phyloP scores from a whole-genome alignment of 2,329 filamentous ascomycete genomes.

The Conoideocrella luteorostrata region DNA sequence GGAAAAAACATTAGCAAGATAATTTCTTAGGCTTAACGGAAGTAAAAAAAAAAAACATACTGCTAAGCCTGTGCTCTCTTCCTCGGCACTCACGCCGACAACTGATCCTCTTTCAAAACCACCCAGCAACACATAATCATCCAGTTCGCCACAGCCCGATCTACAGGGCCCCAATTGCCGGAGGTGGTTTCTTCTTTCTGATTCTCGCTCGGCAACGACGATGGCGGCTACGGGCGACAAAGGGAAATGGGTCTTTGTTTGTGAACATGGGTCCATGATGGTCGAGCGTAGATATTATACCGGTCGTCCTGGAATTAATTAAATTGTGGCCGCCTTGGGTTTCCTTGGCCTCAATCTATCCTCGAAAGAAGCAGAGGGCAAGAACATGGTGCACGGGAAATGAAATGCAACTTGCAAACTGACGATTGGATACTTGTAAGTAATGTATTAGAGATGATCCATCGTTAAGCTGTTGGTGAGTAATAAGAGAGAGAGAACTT shows the following conservation, averaged over 20 bases:
- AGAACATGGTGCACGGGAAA: too few relatives aligned
- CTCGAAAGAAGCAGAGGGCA: too few relatives aligned
- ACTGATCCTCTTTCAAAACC: constrained; percentile 46
- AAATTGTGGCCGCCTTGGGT: too few relatives aligned
- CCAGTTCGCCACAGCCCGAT: constrained; percentile 43
- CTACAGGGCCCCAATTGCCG: constrained; percentile 23
- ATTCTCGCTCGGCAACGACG: constrained; percentile 33
- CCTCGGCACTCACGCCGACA: constrained; percentile 48
- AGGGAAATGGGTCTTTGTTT: constrained; percentile 40
- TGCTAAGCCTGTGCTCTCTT: constrained; percentile 39
- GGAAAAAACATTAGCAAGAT: constrained; percentile 1
- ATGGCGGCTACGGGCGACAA: constrained; percentile 39
- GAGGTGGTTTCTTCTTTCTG: constrained; percentile 25
- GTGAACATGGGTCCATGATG: constrained; percentile 16
- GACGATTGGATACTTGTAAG: too few relatives aligned
- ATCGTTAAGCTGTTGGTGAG: too few relatives aligned
- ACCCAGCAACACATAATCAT: constrained; percentile 39
- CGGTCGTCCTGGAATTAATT: too few relatives aligned
- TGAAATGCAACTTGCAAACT: too few relatives aligned
- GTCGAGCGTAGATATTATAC: too few relatives aligned
- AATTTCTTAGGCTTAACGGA: too few relatives aligned
- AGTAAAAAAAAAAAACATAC: constrained; percentile 27
- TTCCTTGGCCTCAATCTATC: too few relatives aligned
- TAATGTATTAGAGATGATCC: too few relatives aligned
- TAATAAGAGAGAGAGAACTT: too few relatives aligned